Conservation (phyloP, 2,329 filamentous ascomycete genomes). For the Incumbomyces delicatus region DNA sequence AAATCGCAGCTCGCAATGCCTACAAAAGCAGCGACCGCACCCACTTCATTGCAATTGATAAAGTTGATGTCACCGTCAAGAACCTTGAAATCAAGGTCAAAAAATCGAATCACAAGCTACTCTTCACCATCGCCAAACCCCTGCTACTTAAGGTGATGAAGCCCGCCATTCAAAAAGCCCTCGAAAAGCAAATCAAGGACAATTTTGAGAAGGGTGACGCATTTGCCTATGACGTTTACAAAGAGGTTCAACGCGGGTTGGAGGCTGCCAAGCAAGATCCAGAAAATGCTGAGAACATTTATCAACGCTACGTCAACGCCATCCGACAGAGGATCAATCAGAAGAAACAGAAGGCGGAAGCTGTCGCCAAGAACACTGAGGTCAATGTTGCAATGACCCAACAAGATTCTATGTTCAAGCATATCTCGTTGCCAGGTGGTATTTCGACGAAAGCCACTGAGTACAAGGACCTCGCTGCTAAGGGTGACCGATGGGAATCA, state of each 20-base stretch:
- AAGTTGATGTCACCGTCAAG: conserved; percentile 72
- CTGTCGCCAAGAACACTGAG: conserved; percentile 53
- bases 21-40: conserved; percentile 62
- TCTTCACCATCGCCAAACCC: conserved; percentile 81
- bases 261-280: conserved; percentile 59
- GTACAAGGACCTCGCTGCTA: conserved; percentile 75
- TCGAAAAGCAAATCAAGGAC: conserved; percentile 83
- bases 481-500: conserved; percentile 91
- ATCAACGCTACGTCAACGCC: conserved; percentile 71
- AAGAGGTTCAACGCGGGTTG: conserved; percentile 66
- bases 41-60: conserved; percentile 91
- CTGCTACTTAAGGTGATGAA: conserved; percentile 74
- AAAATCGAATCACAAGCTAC: conserved; percentile 87
- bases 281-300: conserved; percentile 69
- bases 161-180: conserved; percentile 72
- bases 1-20: conserved; percentile 75
- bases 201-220: conserved; percentile 66
- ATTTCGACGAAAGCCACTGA: conserved; percentile 91
- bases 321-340: conserved; percentile 63
- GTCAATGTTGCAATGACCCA: conserved; percentile 77
- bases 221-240: conserved; percentile 65
- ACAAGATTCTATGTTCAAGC: conserved; percentile 84
- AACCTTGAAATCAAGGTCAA: conserved; percentile 79
- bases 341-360: conserved; percentile 67
- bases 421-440: conserved; percentile 74